Conservation (phyloP, 1,284 basidiomycete genomes). For the Cerrena zonata region DNA sequence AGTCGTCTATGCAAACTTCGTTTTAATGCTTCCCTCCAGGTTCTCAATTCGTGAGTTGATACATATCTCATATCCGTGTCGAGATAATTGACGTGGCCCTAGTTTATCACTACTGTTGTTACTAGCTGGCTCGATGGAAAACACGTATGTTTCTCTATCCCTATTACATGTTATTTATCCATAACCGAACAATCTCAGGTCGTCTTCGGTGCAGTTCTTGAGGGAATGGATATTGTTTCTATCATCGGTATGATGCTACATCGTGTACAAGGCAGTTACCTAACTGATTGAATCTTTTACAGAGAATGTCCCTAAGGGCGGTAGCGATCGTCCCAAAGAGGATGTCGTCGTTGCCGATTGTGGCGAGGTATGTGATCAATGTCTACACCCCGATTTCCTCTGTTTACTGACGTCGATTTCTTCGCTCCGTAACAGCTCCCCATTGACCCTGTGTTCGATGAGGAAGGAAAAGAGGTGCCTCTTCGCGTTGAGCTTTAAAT, state of each 20-base stretch:
- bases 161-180: slow-evolving; percentile 5
- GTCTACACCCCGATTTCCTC: background rate
- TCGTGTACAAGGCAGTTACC: background rate
- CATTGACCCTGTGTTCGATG: slow-evolving; percentile 55
- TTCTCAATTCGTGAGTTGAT: slow-evolving; percentile 71
- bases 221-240: slow-evolving; percentile 82
- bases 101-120: slow-evolving; percentile 79
- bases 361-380: slow-evolving; percentile 71
- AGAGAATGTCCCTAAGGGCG: slow-evolving; percentile 70
- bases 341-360: slow-evolving; percentile 75
- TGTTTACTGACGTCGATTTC: slow-evolving; percentile 2
- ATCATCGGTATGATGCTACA: slow-evolving; percentile 52
- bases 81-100: background rate
- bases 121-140: slow-evolving; percentile 76
- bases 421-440: slow-evolving; percentile 43
- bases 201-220: slow-evolving; percentile 86
- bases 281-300: slow-evolving; percentile 17
- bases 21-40: slow-evolving; percentile 34
- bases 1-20: background rate
- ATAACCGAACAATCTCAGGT: slow-evolving; percentile 42
- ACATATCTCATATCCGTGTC: background rate
- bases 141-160: slow-evolving; percentile 45
- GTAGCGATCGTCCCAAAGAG: slow-evolving; percentile 63
- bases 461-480: slow-evolving; percentile 82
- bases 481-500: slow-evolving; percentile 83